These are phyloP conservation scores for Solanum clarkiae DNA, from an alignment of 257 asterid genomes.

Conservation along the genomic window DNA sequence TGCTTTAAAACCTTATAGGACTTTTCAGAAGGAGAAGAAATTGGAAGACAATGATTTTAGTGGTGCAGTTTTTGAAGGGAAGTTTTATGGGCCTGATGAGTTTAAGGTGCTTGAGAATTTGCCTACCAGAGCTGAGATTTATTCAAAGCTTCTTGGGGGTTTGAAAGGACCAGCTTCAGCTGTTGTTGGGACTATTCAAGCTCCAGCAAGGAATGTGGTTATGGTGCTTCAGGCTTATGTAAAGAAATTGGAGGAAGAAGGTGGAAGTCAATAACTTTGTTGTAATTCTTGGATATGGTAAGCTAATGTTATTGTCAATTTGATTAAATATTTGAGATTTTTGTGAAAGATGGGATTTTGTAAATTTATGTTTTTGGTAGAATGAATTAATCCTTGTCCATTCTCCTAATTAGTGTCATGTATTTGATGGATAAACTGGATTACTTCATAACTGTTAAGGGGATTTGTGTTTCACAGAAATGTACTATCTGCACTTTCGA, in stretches of 20 bases:
- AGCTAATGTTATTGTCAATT: constrained; percentile 9
- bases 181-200: constrained; percentile 81
- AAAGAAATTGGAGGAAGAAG: constrained; percentile 63
- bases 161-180: constrained; percentile 87
- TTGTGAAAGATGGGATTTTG: not conserved
- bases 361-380: not conserved
- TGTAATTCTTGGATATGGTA: not conserved
- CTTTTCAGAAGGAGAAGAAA: constrained; percentile 78
- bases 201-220: constrained; percentile 81
- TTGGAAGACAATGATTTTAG: constrained; percentile 70
- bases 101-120: constrained; percentile 61
- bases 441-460: not conserved
- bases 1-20: constrained; percentile 77
- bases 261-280: constrained; percentile 23
- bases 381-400: not conserved
- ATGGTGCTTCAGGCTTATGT: constrained; percentile 67
- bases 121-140: constrained; percentile 74
- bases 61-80: constrained; percentile 93
- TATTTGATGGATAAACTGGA: not conserved
- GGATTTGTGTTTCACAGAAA: not conserved
- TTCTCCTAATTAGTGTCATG: not conserved
- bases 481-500: not conserved
- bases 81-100: constrained; percentile 66
- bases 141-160: constrained; percentile 58
- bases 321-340: not conserved